Percentiles rank a stretch among this genome's conserved stretches.
These are phyloP conservation scores for Sequoiadendron giganteum DNA, from an alignment of 75 land plant species.

Conservation along the genomic window DNA sequence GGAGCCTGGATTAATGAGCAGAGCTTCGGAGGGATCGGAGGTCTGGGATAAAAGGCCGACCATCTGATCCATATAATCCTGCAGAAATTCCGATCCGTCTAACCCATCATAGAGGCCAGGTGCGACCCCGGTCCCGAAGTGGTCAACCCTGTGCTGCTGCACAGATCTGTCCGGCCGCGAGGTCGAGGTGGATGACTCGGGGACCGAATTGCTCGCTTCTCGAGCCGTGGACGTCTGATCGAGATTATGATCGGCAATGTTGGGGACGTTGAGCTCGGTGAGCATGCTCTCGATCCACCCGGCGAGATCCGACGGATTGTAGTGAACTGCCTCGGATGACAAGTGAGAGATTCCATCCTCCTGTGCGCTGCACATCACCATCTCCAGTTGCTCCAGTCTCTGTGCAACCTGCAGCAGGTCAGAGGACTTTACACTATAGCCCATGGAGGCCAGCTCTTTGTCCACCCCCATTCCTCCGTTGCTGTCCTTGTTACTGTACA, in stretches of 20 bases:
- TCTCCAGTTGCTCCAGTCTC: constrained; percentile 63
- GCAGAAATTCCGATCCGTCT: neutral
- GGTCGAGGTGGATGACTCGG: constrained; percentile 12
- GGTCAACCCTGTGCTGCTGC: neutral
- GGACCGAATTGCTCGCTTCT: constrained; percentile 10
- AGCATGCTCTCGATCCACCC: constrained; percentile 77
- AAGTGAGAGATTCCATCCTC: constrained; percentile 45
- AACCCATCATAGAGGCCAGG: neutral
- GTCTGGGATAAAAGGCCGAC: neutral
- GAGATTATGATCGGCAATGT: neutral
- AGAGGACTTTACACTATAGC: constrained; percentile 62
- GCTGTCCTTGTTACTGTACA: neutral
- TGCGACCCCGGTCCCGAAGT: neutral
- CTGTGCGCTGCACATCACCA: constrained; percentile 33
- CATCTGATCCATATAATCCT: neutral
- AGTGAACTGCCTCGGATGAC: constrained; percentile 49
- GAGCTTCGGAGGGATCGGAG: neutral
- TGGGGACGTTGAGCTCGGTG: constrained; percentile 45
- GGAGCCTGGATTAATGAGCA: neutral
- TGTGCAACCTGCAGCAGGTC: constrained; percentile 71
- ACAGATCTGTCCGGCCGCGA: neutral
- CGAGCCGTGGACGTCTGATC: constrained; percentile 11
- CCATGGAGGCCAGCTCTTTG: constrained; percentile 63
- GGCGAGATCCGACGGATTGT: constrained; percentile 68
- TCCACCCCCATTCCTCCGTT: constrained; percentile 36